phyloP scores from a whole-genome alignment of 73 alveolate species.

The Symbiodinium pilosum region DNA sequence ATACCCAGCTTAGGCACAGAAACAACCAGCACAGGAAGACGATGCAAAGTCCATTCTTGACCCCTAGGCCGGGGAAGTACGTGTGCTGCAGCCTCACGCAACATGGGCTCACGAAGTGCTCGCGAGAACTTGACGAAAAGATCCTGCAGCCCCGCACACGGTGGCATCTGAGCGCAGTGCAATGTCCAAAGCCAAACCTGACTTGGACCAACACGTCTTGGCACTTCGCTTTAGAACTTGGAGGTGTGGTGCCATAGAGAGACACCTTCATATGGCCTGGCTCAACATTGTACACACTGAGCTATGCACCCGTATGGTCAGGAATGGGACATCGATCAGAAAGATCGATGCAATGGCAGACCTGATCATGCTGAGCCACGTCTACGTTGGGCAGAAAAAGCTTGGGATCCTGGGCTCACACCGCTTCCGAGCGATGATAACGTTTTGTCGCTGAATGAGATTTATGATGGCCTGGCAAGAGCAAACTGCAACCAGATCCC shows the following conservation, averaged over 20 bases:
- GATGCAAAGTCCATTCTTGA: constrained; percentile 83
- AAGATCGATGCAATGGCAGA: constrained; percentile 71
- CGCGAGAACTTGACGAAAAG: no score
- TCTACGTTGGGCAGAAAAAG: not conserved
- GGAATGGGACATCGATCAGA: constrained; percentile 60
- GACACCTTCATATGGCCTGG: not conserved
- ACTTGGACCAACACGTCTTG: no score
- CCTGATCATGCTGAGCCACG: not conserved
- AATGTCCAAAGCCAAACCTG: constrained; percentile 80
- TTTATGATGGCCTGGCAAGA: constrained; percentile 36
- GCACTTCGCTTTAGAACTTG: no score
- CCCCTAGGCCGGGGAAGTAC: constrained; percentile 73
- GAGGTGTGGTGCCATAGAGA: not conserved
- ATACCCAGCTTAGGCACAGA: no score
- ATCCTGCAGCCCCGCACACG: not conserved
- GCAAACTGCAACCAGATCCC: not conserved
- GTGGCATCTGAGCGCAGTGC: not conserved
- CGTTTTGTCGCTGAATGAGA: constrained; percentile 75
- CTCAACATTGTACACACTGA: not conserved
- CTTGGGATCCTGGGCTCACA: not conserved
- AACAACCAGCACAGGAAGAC: no score
- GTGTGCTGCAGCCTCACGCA: constrained; percentile 65
- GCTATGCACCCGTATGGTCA: constrained; percentile 38
- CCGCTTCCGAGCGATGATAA: constrained; percentile 74
- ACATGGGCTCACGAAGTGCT: not conserved